Conservation (phyloP, 1,139 yeast genomes). For the Taphrina betulina region DNA sequence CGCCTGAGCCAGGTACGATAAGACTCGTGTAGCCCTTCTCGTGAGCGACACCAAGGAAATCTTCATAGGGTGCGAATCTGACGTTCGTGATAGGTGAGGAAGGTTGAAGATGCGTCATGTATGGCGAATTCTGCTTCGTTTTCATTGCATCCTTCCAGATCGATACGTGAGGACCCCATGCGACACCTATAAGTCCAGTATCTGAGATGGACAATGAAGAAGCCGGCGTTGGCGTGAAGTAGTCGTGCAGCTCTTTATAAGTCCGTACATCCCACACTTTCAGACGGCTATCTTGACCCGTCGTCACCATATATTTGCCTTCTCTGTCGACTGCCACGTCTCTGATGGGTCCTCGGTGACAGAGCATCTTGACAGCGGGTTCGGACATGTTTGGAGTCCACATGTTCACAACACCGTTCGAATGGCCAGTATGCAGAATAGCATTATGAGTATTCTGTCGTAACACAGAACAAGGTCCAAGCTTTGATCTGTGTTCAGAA, state of each 20-base stretch:
- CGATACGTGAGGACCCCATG: constrained; percentile 94
- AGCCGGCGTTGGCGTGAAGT: constrained; percentile 83
- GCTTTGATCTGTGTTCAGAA: constrained; percentile 76
- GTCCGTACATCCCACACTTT: constrained; percentile 94
- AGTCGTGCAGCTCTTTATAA: constrained; percentile 64
- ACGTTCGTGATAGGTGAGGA: constrained; percentile 69
- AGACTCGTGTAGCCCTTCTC: constrained; percentile 71
- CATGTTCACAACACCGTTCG: constrained; percentile 85
- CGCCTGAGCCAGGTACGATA: constrained; percentile 96
- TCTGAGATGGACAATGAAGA: constrained; percentile 78
- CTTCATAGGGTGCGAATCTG: constrained; percentile 90
- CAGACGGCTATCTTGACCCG: constrained; percentile 80
- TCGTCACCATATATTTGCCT: constrained; percentile 91
- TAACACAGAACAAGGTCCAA: constrained; percentile 88
- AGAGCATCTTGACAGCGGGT: constrained; percentile 79
- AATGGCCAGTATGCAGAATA: constrained; percentile 87
- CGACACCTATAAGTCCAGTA: constrained; percentile 78
- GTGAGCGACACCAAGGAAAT: constrained; percentile 88
- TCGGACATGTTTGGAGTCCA: constrained; percentile 92
- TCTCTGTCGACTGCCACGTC: constrained; percentile 85
- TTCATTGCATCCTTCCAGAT: constrained; percentile 68
- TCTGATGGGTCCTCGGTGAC: constrained; percentile 82
- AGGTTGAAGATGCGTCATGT: constrained; percentile 85
- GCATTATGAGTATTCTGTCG: constrained; percentile 95
- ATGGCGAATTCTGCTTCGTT: constrained; percentile 66